Conservation (phyloP, 1,139 yeast species). For the Saccharomyces hybrid region DNA sequence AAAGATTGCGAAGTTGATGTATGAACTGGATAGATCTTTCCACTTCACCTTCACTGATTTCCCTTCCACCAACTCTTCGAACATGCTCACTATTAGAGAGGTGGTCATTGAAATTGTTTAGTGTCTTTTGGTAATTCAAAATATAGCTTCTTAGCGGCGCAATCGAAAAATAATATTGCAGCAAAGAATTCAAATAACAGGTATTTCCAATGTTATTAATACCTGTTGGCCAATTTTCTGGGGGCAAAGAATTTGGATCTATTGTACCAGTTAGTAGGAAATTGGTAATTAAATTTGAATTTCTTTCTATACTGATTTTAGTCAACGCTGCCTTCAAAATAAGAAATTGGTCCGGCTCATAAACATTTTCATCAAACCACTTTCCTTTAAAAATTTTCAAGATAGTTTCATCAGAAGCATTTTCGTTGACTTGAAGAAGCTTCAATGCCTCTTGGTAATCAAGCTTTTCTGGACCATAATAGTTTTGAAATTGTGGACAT, state of each 20-base stretch:
- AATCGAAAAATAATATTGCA: slow-evolving; percentile 84
- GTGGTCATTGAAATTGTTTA: slow-evolving; percentile 20
- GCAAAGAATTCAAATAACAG: slow-evolving; percentile 80
- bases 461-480: slow-evolving; percentile 23
- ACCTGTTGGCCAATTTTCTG: slow-evolving; percentile 79
- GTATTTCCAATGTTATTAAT: slow-evolving; percentile 92
- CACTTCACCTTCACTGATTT: slow-evolving; percentile 64
- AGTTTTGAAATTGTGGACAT: slow-evolving; percentile 26
- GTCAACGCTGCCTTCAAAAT: slow-evolving; percentile 45
- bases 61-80: slow-evolving; percentile 80
- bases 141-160: slow-evolving; percentile 70
- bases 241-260: slow-evolving; percentile 52
- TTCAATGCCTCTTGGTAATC: slow-evolving; percentile 36
- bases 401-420: slow-evolving; percentile 49
- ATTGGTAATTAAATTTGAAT: slow-evolving; percentile 46
- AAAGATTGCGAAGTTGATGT: slow-evolving; percentile 59
- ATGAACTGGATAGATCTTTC: slow-evolving; percentile 76
- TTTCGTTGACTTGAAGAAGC: slow-evolving; percentile 37
- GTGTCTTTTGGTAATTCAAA: slow-evolving; percentile 37
- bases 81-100: slow-evolving; percentile 26
- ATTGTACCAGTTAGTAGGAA: slow-evolving; percentile 52
- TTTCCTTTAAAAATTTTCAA: slow-evolving; percentile 48
- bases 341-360: slow-evolving; percentile 37
- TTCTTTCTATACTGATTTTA: slow-evolving; percentile 40
- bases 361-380: slow-evolving; percentile 30